Evolutionary conservation across 305 asterid genomes (phyloP), one percentile per base, ranked within the genome.

Genomic region (Plantago coronopus): DNA sequence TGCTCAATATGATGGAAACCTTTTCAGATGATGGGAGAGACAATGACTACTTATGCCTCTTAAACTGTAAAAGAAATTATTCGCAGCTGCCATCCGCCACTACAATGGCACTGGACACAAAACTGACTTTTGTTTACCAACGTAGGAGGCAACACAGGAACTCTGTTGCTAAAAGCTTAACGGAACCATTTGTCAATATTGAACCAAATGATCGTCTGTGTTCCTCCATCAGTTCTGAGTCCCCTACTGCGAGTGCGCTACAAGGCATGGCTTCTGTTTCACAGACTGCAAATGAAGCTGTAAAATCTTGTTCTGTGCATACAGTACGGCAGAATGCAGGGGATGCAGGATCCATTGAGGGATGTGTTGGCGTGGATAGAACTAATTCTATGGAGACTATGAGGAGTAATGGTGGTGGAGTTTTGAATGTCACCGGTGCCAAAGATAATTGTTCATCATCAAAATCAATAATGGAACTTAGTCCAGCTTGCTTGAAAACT

Each of bases 371-470:
- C 55, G 72, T 54, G 50, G 72, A 62, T 59, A 75, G 70, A 54
- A 77, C 68, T 69, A 72, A 64, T 74, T 69, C 76, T 44, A 78
- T 72, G 62, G 87, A 76, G 74, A 70, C 71, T 70, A 57, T 76
- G 53, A 71, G 73, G 76, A 74, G 56, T 66, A 68, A 57, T 55
- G 67, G 57, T 59, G 76, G 55, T 46, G 65, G 79, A 66, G 74
- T 59, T 63, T 66, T 63, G 59, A 81, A 78, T 62, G 72, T 51
- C 63, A 66, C 70, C 38, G 68, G 67, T 46, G 68, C 68, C 44
- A 75, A 75, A 63, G 87, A 85, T 57, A 74, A 78, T 60, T 80
- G 84, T 78, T 88, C 89, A 40, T 86, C 97, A 17, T 86, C 95
- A 54, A 83, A 76, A 70, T 79, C 82, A 17, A 70, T 77, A 73